Evolutionary conservation across 345 rosid genomes (phyloP).

Genomic region (Laguncularia racemosa): DNA sequence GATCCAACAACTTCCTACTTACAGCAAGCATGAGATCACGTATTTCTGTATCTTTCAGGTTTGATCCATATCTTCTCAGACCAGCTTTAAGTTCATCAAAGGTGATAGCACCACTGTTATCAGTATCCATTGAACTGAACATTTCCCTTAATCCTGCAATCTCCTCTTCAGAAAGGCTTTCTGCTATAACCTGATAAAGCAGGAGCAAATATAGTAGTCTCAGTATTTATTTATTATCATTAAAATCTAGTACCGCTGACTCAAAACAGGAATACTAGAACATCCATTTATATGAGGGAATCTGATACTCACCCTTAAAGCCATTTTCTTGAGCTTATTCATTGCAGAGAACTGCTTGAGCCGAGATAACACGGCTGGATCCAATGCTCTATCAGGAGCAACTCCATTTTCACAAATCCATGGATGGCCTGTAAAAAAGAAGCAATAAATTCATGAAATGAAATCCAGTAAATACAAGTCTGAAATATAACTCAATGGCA

Average conservation of each 20-base stretch:
- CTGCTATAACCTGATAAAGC: slow-evolving; percentile 83
- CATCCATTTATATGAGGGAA: neutral
- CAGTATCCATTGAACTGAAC: slow-evolving; percentile 94
- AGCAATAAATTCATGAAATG: too few relatives aligned
- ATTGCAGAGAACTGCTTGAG: slow-evolving; percentile 97
- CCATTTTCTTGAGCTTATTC: slow-evolving; percentile 98
- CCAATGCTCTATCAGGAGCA: slow-evolving; percentile 90
- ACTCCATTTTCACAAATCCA: slow-evolving; percentile 99
- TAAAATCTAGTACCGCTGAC: too few relatives aligned
- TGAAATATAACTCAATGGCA: neutral
- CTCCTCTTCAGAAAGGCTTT: slow-evolving; percentile 98
- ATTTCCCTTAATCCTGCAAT: slow-evolving; percentile 94
- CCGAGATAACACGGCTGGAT: slow-evolving; percentile 97
- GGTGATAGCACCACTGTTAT: slow-evolving; percentile 94
- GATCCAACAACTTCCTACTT: slow-evolving; percentile 16
- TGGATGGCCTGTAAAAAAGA: slow-evolving; percentile 65
- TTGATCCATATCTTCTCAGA: slow-evolving; percentile 88
- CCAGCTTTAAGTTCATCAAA: slow-evolving; percentile 98
- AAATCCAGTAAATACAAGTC: neutral
- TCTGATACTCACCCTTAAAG: slow-evolving; percentile 57
- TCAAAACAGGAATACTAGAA: neutral
- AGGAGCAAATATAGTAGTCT: too few relatives aligned
- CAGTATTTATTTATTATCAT: neutral
- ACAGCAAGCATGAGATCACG: slow-evolving; percentile 98
- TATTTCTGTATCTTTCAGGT: slow-evolving; percentile 86